Evolutionary conservation across 768 basidiomycete genomes (phyloP), one percentile per base, ranked within the genome.

Genomic region (Chlorophyllum brunneum): DNA sequence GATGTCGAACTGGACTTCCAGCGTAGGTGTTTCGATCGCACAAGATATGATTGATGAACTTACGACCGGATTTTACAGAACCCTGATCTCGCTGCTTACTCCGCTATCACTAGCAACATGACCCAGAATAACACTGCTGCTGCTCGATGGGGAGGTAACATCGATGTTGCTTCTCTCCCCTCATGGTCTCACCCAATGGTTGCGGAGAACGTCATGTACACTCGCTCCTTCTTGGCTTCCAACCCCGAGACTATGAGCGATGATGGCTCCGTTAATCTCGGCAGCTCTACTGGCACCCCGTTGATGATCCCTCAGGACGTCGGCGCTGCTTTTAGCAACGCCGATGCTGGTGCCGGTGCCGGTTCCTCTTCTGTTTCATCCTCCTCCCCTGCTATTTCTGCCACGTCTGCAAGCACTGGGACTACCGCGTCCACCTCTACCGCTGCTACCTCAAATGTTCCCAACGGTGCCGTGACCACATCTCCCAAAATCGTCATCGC

Each of bases 291-390:
- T 50, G 63, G 58, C 57, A 77, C 72, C 33, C 78, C 85, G 23
- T 59, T 85, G 53, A 76, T 77, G 76, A 65, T 86, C 54, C 86
- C 86, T 56, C 65, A 72, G 50, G 85, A 88, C 62, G 68, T 86
- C 57, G 67, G 70, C 55, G 63, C 64, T 23, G 75, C 74, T 53
- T 67, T 79, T 46, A 70, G 65, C 63, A 70, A 65, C 54, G 68
- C 76, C 38, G 44, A 44, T n/a, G 27, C 54, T 22, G 31, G 49
- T 34, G 58, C 59, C 20, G 40, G 11, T 16, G 56, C 62, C 29
- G 50, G 59, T 2, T 42, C 61, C 10, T 18, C 65, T 37, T 48
- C 66, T 7, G 43, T 72, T 5, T 57, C 65, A 9, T 47, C 65
- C 27, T 36, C 67, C 2, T 31, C 66, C 18, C 51, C 64, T 11